These are phyloP conservation scores for Candida chilensis DNA, from an alignment of 805 yeast genomes.

Conservation along the genomic window DNA sequence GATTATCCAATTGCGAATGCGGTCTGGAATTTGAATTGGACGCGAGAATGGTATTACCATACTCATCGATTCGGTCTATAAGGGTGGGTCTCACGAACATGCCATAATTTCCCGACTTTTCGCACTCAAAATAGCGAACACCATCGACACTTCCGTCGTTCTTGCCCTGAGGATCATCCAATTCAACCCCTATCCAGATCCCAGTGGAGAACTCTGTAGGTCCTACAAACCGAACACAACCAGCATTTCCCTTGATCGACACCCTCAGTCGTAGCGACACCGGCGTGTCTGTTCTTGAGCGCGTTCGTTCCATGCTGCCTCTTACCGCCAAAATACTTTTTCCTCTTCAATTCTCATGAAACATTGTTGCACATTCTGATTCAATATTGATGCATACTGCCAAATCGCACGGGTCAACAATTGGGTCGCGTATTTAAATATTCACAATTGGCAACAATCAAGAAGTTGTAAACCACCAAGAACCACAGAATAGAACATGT, in stretches of 20 bases:
- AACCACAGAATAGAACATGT: slow-evolving; percentile 2
- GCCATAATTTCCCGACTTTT: slow-evolving; percentile 23
- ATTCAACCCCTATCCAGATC: slow-evolving; percentile 29
- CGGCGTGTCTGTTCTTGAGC: too few relatives aligned
- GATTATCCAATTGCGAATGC: too few relatives aligned
- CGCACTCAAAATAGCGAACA: slow-evolving; percentile 23
- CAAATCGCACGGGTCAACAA: too few relatives aligned
- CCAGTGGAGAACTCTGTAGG: slow-evolving; percentile 52
- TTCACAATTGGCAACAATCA: too few relatives aligned
- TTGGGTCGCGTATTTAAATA: too few relatives aligned
- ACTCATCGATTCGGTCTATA: slow-evolving; percentile 6
- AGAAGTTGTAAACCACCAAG: too few relatives aligned
- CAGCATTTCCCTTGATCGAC: slow-evolving; percentile 25
- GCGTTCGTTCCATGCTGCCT: too few relatives aligned
- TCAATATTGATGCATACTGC: too few relatives aligned
- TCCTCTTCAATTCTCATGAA: too few relatives aligned
- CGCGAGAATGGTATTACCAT: background rate
- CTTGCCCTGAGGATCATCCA: slow-evolving; percentile 19
- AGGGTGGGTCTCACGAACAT: slow-evolving; percentile 37
- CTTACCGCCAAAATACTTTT: too few relatives aligned
- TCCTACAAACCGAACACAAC: slow-evolving; percentile 43
- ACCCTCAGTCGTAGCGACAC: too few relatives aligned
- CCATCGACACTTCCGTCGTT: slow-evolving; percentile 29
- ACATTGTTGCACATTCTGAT: too few relatives aligned
- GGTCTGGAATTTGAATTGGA: slow-evolving; percentile 1